phyloP scores from a whole-genome alignment of 768 basidiomycete genomes.

The Saitozyma podzolica region DNA sequence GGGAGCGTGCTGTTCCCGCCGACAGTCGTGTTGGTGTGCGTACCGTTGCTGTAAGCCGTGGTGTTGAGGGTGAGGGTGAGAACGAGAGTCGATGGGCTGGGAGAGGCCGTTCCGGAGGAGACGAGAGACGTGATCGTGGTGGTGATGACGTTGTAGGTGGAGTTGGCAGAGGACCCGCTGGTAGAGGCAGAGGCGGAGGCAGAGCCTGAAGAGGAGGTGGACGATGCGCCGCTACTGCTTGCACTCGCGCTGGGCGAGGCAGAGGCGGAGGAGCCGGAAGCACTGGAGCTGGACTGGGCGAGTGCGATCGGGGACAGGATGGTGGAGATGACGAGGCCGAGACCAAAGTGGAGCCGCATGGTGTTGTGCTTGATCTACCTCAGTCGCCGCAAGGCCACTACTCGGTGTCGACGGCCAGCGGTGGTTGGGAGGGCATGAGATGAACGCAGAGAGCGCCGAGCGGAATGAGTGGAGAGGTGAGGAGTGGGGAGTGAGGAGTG shows the following conservation, averaged over 20 bases:
- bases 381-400: neutral
- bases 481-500: too few species aligned
- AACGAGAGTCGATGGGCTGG: conserved; percentile 49
- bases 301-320: conserved; percentile 10
- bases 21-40: conserved; percentile 12
- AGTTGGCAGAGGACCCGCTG: conserved; percentile 11
- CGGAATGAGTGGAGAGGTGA: too few species aligned
- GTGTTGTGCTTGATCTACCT: neutral
- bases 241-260: neutral
- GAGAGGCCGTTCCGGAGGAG: conserved; percentile 23
- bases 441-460: too few species aligned
- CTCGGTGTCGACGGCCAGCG: too few species aligned
- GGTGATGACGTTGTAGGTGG: conserved; percentile 22
- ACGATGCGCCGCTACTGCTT: neutral
- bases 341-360: neutral
- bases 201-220: conserved; percentile 3
- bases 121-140: conserved; percentile 38
- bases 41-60: conserved; percentile 9
- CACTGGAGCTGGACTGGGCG: conserved; percentile 13
- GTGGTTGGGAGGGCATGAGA: too few species aligned
- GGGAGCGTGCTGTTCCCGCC: conserved; percentile 1
- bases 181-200: conserved; percentile 3
- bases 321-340: conserved; percentile 5
- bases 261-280: neutral
- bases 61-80: conserved; percentile 43